Evolutionary conservation across 2,329 filamentous ascomycete species (phyloP), one percentile per base, ranked within the genome.

Genomic region (Xylariaceae sp.): DNA sequence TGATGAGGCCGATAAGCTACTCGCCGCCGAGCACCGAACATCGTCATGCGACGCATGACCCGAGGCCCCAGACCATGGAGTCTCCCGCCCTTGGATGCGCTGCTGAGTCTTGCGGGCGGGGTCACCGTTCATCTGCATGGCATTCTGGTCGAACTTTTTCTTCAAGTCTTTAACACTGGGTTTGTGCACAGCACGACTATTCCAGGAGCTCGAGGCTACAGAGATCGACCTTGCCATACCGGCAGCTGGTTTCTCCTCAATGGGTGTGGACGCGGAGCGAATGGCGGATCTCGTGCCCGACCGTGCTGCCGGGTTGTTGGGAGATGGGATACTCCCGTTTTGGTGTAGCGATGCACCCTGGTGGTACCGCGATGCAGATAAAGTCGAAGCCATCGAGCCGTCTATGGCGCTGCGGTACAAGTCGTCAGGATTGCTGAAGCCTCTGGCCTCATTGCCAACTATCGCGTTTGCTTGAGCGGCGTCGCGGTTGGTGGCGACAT

Each of bases 91-190:
- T 13, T 37, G 31, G 23, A 30, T 27, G 21, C 41, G 43, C 26
- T 40, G 11, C 19, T 60, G 40, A 51, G 59, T 47, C 55, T 63
- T 55, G 55, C 54, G 52, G 54, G 60, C 52, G 49, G 61, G 43
- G 47, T 45, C 46, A 46, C 33, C 55, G 32, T 50, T 50, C 16
- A 41, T 28, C 38, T 54, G 48, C 16, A 56, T 47, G 32, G 60
- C 67, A 50, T 71, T 78, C 55, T 81, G 78, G 60, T 90, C 85
- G 64, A 90, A 92, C 38, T 76, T 81, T 61, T 82, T 86, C 54
- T 85, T 81, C 46, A 92, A 69, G 56, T 92, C 85, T 63, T 83
- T 87, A 51, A 92, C 84, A 44, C 83, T 89, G n/a, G 79, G 71
- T 50, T 83, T 73, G 36, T 54, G 56, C 18, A 51, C 53, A 48